Conservation (phyloP, 2,329 filamentous ascomycete genomes). For the Westerdykella ornata region DNA sequence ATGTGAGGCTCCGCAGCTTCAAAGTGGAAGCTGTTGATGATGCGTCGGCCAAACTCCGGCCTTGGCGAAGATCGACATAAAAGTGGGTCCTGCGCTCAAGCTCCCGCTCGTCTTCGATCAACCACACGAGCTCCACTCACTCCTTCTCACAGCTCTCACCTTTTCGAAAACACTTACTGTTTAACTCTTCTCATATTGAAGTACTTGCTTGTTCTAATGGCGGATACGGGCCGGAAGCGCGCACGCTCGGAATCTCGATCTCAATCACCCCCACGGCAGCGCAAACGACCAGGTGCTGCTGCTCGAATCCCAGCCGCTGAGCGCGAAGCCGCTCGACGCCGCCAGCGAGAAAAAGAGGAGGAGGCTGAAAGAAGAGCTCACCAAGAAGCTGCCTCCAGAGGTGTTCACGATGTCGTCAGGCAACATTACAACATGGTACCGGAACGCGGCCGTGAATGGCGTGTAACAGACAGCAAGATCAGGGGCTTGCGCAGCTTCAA, state of each 20-base stretch:
- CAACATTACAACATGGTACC: constrained; percentile 96
- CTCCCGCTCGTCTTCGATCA: background rate
- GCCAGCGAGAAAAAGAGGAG: constrained; percentile 37
- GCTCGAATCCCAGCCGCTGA: constrained; percentile 60
- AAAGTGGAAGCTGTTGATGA: constrained; percentile 8
- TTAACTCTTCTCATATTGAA: too few species aligned
- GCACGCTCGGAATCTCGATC: constrained; percentile 31
- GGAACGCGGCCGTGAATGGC: constrained; percentile 88
- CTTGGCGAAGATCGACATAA: background rate
- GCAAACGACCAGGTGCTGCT: constrained; percentile 52
- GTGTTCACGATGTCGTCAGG: constrained; percentile 76
- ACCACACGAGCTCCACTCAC: too few species aligned
- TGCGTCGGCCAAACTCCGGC: constrained; percentile 6
- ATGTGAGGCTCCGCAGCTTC: constrained; percentile 10
- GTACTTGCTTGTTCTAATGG: constrained; percentile 11
- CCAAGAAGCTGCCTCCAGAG: constrained; percentile 42
- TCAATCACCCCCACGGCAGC: constrained; percentile 51
- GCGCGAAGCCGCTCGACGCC: constrained; percentile 59
- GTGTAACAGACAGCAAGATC: constrained; percentile 88
- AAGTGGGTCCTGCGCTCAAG: background rate
- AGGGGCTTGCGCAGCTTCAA: constrained; percentile 92
- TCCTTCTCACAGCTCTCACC: too few species aligned
- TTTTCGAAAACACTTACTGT: too few species aligned
- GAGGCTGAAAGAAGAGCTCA: constrained; percentile 45
- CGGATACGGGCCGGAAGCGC: constrained; percentile 19